These are phyloP conservation scores for Ramaria rubella DNA, from an alignment of 768 basidiomycete genomes.

Conservation along the genomic window DNA sequence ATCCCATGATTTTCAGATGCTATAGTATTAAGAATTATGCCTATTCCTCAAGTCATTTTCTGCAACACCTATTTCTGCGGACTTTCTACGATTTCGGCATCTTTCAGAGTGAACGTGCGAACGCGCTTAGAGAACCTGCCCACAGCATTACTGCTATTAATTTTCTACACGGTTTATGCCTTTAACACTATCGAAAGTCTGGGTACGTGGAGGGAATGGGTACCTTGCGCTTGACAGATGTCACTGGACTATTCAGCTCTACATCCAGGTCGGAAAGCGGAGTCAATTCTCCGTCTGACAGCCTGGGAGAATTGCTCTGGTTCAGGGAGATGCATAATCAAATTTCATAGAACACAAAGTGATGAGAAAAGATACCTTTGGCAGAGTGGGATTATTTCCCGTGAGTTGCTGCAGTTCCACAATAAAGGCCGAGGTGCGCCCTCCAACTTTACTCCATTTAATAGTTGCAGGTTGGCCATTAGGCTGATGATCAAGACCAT, in stretches of 20 bases:
- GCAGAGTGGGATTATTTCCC: constrained; percentile 11
- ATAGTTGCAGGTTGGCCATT: constrained; percentile 66
- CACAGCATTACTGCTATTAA: not conserved
- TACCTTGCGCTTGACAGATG: constrained; percentile 3
- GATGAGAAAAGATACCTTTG: not conserved
- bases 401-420: constrained; percentile 44
- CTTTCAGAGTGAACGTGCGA: not conserved
- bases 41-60: too few species aligned
- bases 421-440: constrained; percentile 70
- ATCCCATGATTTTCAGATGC: too few species aligned
- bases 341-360: not conserved
- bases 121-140: not conserved
- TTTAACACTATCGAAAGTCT: too few species aligned
- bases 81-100: not conserved
- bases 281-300: not conserved
- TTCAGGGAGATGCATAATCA: not conserved
- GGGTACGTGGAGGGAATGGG: not conserved
- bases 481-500: constrained; percentile 36
- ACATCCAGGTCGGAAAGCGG: not conserved
- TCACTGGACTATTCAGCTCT: not conserved
- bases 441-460: constrained; percentile 68
- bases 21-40: too few species aligned
- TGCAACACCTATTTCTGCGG: too few species aligned
- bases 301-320: not conserved
- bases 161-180: not conserved